These are phyloP conservation scores for Waitea zeae DNA, from an alignment of 1,284 basidiomycete species.

Conservation along the genomic window DNA sequence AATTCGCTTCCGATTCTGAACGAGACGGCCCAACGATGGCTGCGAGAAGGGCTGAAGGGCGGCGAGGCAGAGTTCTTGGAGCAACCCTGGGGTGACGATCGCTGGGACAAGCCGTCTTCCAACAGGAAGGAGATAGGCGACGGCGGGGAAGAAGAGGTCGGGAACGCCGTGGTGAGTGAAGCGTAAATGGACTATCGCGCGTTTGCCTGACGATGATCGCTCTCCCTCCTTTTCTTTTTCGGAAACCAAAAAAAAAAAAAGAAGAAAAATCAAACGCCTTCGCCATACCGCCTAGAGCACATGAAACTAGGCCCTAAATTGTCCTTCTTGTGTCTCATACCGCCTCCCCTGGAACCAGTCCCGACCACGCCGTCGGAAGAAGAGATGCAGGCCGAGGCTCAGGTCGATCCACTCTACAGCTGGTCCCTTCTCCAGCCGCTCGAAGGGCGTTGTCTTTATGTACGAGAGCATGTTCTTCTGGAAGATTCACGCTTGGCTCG, in stretches of 20 bases:
- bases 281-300: constrained; percentile 30
- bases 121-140: constrained; percentile 39
- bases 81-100: constrained; percentile 32
- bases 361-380: constrained; percentile 14
- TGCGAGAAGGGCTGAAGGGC: constrained; percentile 44
- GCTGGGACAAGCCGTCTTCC: constrained; percentile 16
- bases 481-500: constrained; percentile 1
- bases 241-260: too few relatives aligned
- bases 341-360: constrained; percentile 29
- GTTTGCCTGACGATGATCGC: too few relatives aligned
- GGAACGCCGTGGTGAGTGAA: not conserved
- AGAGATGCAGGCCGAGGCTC: constrained; percentile 34
- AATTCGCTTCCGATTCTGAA: constrained; percentile 63
- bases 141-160: constrained; percentile 14
- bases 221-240: too few relatives aligned
- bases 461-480: constrained; percentile 23
- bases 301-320: constrained; percentile 53
- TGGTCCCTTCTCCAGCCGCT: constrained; percentile 69
- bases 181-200: not conserved
- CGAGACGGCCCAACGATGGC: constrained; percentile 59
- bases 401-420: constrained; percentile 48
- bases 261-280: too few relatives aligned
- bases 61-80: constrained; percentile 66
- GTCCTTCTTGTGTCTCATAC: constrained; percentile 61
- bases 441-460: constrained; percentile 63